Evolutionary conservation across 345 rosid species (phyloP), one percentile per base, ranked within the genome.

Genomic region (Syzygium aromaticum): DNA sequence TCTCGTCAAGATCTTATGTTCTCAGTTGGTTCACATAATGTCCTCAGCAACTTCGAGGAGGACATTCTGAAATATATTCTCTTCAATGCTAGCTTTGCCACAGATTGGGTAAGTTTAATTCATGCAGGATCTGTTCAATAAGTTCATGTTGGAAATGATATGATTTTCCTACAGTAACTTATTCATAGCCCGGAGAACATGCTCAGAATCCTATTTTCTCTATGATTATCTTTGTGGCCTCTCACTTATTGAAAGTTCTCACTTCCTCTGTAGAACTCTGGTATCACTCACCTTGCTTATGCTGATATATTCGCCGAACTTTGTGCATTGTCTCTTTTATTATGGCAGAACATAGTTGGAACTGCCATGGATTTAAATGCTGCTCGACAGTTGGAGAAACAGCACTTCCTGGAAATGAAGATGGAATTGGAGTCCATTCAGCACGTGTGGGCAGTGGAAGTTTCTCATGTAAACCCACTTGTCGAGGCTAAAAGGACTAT

Each of bases 391-490:
- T 80, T 95, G 90, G 94, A 92, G 92, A 91, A 90, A 61, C 92
- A 95, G 64, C 92, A 92, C 87, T 91, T 87, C 80, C 57, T 86
- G n/a, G 87, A 92, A 84, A 91, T 87, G 90, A 94, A 91, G 23
- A 87, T 78, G 86, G 87, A 91, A 85, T 85, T 86, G 89, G 88
- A 87, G 84, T 73, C 91, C 52, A 84, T 92, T 91, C 92, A 87
- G 87, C 93, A 93, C 86, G 57, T 96, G 85, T 95, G 98, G 97
- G 96, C 94, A 53, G 59, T 40, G 84, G 95, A 95, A 88, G 95
- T 96, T 89, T 77, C 86, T 51, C 83, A 83, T 73, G 88, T 89
- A 51, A 88, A 95, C 86, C 90, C 91, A 53, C 93, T 92, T 54
- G 86, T 86, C 4, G 95, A 95, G 90, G 97, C 96, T 83, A 91